A percentile compares a stretch with the other conserved stretches of the same genome.
Conservation (phyloP, 176 grass and related monocot genomes). For the Cenchrus americanus region DNA sequence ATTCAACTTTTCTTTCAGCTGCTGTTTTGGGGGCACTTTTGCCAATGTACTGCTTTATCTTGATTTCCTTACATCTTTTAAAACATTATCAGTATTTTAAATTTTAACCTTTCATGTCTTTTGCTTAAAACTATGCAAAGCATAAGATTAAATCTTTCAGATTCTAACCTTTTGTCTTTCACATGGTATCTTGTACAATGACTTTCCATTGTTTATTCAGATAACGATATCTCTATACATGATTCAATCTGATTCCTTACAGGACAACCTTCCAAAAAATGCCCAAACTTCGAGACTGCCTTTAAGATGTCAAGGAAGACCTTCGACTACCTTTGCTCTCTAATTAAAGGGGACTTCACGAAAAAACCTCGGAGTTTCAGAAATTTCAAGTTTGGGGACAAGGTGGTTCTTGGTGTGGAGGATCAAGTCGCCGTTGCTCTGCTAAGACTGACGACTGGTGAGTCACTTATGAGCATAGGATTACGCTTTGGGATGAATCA, state of each 20-base stretch:
- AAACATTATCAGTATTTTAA: conserved; percentile 2
- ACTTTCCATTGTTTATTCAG: background rate
- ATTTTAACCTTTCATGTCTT: conserved; percentile 19
- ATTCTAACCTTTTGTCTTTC: conserved; percentile 17
- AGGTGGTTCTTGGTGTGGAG: conserved; percentile 45
- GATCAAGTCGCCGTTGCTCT: conserved; percentile 60
- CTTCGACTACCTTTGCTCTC: conserved; percentile 77
- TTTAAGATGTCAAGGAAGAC: conserved; percentile 88
- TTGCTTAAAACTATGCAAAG: background rate
- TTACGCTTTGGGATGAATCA: conserved; percentile 56
- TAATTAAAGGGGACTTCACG: conserved; percentile 56
- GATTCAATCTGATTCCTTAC: conserved; percentile 33
- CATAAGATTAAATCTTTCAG: conserved; percentile 10
- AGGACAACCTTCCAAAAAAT: conserved; percentile 53
- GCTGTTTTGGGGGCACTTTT: background rate
- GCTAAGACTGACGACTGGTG: conserved; percentile 56
- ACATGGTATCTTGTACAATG: background rate
- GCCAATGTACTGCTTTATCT: background rate
- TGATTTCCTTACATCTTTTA: conserved; percentile 4
- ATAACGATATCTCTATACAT: background rate
- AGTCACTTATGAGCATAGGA: conserved; percentile 50
- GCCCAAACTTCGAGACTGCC: conserved; percentile 56
- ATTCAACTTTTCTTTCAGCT: background rate
- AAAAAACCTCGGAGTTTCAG: conserved; percentile 47
- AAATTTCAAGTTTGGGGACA: conserved; percentile 52